Base-by-base conservation (phyloP, 768 basidiomycete genomes). In the Cystobasidium onofrii region DNA sequence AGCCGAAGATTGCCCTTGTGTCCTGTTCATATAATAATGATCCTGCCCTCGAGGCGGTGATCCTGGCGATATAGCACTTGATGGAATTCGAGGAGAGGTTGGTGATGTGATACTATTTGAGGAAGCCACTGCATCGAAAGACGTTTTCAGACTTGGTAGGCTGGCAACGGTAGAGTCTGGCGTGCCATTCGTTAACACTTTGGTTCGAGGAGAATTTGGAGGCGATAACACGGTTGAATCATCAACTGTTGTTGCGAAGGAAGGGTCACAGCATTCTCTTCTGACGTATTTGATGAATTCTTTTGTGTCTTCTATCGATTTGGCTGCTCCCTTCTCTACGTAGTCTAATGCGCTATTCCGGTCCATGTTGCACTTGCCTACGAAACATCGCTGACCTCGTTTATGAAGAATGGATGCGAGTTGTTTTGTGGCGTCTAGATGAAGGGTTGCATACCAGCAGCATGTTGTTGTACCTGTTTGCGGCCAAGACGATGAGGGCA, bases 361-460 rank as follows among this genome's bases (percentile, higher is more conserved):
- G 82, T 96, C 87, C 91, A 93, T 92, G 82, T 90, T 91, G 81
- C 91, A 92, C 87, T 91, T 90, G 86, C 90, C 80, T 12, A 79
- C 78, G 41, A 77, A 77, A 18, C 74, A 76, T 2, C 79, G 76
- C 84, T 78, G 73, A 85, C 90, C 90, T 78, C 82, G 81, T n/a
- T 78, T 79, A 76, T 87, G 85, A 12, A 89, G 85, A 39, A 90
- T 85, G 50, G 91, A 87, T 0, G 90, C 93, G 4, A 98, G 86
- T 41, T 86, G 82, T 82, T 89, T 91, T 9, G 91, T 92, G 0
- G 88, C 86, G 72, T 89, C 88, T 29, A 88, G 82, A 80, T 98
- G 92, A 17, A 93, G 81, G 1, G 87, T 89, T 9, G 87, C 91
- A 79, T 91, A 95, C 27, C 18, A 36, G 23, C 64, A 23, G 60